A percentile compares a stretch with the other conserved stretches of the same genome.
These are phyloP conservation scores for Phellopilus nigrolimitatus DNA, from an alignment of 1,284 basidiomycete species.

Conservation along the genomic window DNA sequence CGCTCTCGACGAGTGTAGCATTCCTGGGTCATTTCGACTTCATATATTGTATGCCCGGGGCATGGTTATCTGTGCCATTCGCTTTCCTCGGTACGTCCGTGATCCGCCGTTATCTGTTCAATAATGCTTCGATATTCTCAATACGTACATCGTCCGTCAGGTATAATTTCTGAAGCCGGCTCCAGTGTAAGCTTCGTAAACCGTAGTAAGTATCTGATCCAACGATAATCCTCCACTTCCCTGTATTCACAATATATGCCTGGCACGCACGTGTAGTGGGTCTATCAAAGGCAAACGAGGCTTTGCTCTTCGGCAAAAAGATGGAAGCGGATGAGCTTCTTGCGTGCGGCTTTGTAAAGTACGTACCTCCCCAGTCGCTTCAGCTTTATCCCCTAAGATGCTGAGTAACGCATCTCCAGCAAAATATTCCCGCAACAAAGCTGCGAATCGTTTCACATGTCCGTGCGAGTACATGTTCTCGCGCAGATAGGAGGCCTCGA, in stretches of 20 bases:
- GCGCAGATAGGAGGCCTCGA: conserved; percentile 54
- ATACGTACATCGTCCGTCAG: conserved; percentile 29
- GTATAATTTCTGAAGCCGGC: conserved; percentile 59
- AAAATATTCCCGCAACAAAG: conserved; percentile 55
- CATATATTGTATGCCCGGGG: conserved; percentile 59
- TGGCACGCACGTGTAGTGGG: too few species aligned
- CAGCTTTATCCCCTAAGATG: conserved; percentile 36
- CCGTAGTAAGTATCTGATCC: conserved; percentile 41
- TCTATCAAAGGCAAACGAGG: conserved; percentile 61
- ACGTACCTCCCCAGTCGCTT: conserved; percentile 22
- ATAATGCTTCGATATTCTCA: conserved; percentile 7
- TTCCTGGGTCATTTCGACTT: conserved; percentile 71
- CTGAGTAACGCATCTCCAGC: conserved; percentile 31
- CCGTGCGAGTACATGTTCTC: conserved; percentile 44
- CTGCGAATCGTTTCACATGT: conserved; percentile 47
- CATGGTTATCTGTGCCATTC: conserved; percentile 62
- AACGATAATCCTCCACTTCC: neutral
- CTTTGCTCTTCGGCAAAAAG: conserved; percentile 63
- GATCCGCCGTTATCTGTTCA: neutral
- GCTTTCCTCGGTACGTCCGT: conserved; percentile 57
- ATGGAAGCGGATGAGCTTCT: conserved; percentile 55
- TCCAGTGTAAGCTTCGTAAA: conserved; percentile 65
- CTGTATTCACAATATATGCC: conserved; percentile 4
- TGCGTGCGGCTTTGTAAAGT: conserved; percentile 65
- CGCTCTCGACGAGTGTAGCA: conserved; percentile 34